Conservation (phyloP, 1,284 basidiomycete species). For the Ganoderma boninense region DNA sequence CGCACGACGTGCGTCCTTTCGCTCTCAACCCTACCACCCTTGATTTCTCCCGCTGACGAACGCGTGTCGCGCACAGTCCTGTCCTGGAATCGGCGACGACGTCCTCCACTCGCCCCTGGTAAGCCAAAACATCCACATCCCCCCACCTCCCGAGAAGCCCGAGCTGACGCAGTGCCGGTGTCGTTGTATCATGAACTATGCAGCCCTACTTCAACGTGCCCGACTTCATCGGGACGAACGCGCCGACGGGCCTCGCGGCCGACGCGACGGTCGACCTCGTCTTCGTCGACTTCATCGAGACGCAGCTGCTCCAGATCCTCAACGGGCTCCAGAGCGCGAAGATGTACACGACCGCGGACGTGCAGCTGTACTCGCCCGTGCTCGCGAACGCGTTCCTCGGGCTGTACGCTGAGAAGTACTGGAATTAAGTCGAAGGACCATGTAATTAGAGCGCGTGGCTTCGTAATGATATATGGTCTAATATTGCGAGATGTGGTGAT, state of each 20-base stretch:
- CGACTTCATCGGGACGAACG: conserved; percentile 64
- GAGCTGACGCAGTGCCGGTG: not conserved
- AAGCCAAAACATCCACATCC: conserved; percentile 5
- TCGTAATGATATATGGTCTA: not conserved
- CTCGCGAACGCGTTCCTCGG: conserved; percentile 62
- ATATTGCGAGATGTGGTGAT: not conserved
- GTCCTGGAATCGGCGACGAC: conserved; percentile 79
- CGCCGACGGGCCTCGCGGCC: conserved; percentile 55
- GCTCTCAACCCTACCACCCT: not conserved
- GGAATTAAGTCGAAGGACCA: conserved; percentile 53
- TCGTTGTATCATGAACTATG: not conserved
- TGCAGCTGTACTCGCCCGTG: conserved; percentile 58
- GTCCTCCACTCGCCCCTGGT: conserved; percentile 61
- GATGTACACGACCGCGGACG: conserved; percentile 60
- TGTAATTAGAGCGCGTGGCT: not conserved
- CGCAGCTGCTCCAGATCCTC: conserved; percentile 58
- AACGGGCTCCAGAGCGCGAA: conserved; percentile 62
- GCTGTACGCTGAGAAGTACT: conserved; percentile 64
- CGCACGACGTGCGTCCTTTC: conserved; percentile 61
- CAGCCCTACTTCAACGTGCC: conserved; percentile 60
- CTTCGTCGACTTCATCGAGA: conserved; percentile 73
- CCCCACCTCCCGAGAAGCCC: not conserved
- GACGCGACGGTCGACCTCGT: conserved; percentile 70
- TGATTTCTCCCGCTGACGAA: not conserved
- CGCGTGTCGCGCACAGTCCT: conserved; percentile 50